phyloP scores from a whole-genome alignment of 2,329 filamentous ascomycete species.

The Lasiodiplodia citricola region DNA sequence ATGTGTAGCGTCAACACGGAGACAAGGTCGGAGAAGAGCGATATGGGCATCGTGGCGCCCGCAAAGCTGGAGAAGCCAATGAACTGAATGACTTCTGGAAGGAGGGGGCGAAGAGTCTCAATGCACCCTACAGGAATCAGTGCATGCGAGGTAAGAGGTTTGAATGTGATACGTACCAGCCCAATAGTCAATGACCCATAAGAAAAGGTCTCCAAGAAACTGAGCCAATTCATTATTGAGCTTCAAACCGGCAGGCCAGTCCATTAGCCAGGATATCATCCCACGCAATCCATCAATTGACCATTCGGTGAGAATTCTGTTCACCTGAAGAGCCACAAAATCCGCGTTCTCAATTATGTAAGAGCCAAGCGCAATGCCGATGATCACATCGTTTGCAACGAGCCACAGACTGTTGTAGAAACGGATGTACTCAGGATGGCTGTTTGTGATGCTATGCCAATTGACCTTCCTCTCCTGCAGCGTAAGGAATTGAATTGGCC shows the following conservation, averaged over 20 bases:
- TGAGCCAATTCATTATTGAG: conserved; percentile 90
- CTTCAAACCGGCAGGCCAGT: conserved; percentile 92
- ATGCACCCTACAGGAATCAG: conserved; percentile 67
- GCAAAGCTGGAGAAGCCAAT: conserved; percentile 95
- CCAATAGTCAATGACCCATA: conserved; percentile 99
- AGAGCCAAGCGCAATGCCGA: conserved; percentile 92
- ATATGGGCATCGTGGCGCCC: conserved; percentile 95
- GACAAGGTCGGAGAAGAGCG: conserved; percentile 90
- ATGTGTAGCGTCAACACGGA: conserved; percentile 94
- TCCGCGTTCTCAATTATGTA: conserved; percentile 95
- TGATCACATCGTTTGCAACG: conserved; percentile 97
- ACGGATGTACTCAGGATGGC: conserved; percentile 95
- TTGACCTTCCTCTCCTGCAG: conserved; percentile 86
- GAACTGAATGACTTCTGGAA: conserved; percentile 89
- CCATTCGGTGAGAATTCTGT: conserved; percentile 75
- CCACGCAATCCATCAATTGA: conserved; percentile 86
- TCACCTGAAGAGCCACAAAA: conserved; percentile 82
- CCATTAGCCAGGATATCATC: conserved; percentile 95
- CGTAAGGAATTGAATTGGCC: conserved; percentile 95
- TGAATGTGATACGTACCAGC: conserved; percentile 64
- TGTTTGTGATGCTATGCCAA: conserved; percentile 94
- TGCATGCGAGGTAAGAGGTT: conserved; percentile 31
- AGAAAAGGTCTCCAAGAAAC: conserved; percentile 93
- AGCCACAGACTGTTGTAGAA: conserved; percentile 99
- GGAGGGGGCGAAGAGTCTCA: conserved; percentile 73